These are phyloP conservation scores for Hymenoscyphus fraxineus DNA, from an alignment of 2,329 filamentous ascomycete genomes.

Conservation along the genomic window DNA sequence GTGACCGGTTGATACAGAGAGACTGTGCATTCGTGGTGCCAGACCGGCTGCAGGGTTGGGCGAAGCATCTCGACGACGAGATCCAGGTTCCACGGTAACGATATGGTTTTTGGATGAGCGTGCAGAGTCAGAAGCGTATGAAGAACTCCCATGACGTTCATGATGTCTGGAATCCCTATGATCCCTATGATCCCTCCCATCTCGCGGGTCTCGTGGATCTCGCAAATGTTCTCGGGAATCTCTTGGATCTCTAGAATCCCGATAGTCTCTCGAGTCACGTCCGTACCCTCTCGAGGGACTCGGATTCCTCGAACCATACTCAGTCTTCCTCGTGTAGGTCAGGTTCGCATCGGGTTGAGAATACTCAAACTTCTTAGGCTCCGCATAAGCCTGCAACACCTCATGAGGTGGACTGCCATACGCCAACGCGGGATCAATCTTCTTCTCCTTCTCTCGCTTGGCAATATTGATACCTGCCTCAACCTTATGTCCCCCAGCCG, in stretches of 20 bases:
- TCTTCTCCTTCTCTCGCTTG: constrained; percentile 6
- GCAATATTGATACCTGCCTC: constrained; percentile 26
- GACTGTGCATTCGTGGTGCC: constrained; percentile 30
- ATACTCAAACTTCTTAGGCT: constrained; percentile 38
- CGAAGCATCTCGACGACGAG: constrained; percentile 27
- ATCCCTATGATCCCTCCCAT: constrained; percentile 2
- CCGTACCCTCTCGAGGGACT: not conserved
- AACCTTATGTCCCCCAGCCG: constrained; percentile 24
- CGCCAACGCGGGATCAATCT: constrained; percentile 14
- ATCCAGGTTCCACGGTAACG: constrained; percentile 32
- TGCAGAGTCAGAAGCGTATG: constrained; percentile 14
- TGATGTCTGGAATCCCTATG: constrained; percentile 7
- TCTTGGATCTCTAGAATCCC: not conserved
- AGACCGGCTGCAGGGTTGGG: constrained; percentile 22
- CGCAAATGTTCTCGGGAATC: not conserved
- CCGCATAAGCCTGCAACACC: constrained; percentile 26
- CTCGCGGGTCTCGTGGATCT: not conserved
- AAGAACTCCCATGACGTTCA: constrained; percentile 15
- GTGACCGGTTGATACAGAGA: constrained; percentile 31
- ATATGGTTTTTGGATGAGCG: constrained; percentile 25
- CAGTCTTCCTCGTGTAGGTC: constrained; percentile 33
- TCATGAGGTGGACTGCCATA: constrained; percentile 12
- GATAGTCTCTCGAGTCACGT: not conserved
- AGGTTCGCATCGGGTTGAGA: constrained; percentile 36
- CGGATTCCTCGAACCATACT: constrained; percentile 7